Evolutionary conservation across 1,284 basidiomycete genomes (phyloP), one percentile per base, ranked within the genome.

Genomic region (Irpex lacteus): DNA sequence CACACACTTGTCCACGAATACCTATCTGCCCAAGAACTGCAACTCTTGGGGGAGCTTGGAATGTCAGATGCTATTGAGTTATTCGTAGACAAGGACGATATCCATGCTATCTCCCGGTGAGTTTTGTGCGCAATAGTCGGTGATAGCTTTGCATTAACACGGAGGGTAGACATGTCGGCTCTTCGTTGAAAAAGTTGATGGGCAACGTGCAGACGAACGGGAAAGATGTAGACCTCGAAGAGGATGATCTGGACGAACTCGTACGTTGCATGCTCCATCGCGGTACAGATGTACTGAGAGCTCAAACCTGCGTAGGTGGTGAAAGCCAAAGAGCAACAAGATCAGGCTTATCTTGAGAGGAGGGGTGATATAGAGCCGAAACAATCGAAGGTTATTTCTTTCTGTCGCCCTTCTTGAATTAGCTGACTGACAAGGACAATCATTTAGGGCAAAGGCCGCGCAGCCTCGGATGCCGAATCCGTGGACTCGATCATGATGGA

Each of bases 21-120:
- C 74, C 78, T 98, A 59, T 82, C 89, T 11, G 94, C 93, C 60
- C 96, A 98, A 78, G 91, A 95, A 71, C 77, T 98, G 69, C 93
- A 96, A 76, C 79, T 98, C 58, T 78, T 98, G 15, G 91, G 91
- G 1, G 94, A 96, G 77, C 82, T 81, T 52, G 94, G 91, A 18
- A 92, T 98, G 89, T 90, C 90, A 55, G 91, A 95, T 73, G 96
- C 96, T 5, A 95, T 98, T 63, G 91, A 94, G 80, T 84, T 89
- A 72, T 98, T 94, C 77, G 95, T 98, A 63, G 95, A 97, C 75
- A 98, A 98, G 81, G 96, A 97, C 70, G 95, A 96, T 76, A 88
- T 86, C 53, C 92, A 96, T 79, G 92, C 96, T 3, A 96, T 98
- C 72, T 87, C 90, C 66, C 85, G 81, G 95, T 96, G 67, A 69